A percentile compares a stretch with the other conserved stretches of the same genome.
Evolutionary conservation across 768 basidiomycete genomes (phyloP).

Genomic region (Lentinula boryana): DNA sequence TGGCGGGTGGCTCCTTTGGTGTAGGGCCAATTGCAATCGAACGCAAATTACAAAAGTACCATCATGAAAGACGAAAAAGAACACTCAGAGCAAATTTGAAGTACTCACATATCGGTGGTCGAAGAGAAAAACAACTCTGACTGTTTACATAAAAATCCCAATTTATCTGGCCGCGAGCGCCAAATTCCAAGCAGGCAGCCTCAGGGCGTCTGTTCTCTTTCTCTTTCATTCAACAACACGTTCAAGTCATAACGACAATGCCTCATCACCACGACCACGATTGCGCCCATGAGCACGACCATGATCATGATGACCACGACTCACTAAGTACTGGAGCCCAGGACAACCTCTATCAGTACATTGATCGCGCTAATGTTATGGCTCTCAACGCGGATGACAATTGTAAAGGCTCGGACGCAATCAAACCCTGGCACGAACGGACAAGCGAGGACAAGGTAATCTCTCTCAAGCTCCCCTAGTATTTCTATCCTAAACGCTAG

Average conservation of each 20-base stretch:
- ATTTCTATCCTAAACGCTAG: constrained; percentile 1
- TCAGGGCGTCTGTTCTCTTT: not conserved
- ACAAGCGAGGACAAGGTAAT: constrained; percentile 64
- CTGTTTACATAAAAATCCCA: too few relatives aligned
- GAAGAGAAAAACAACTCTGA: too few relatives aligned
- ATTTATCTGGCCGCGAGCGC: too few relatives aligned
- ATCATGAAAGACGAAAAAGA: constrained; percentile 30
- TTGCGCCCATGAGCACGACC: constrained; percentile 52
- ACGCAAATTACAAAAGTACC: constrained; percentile 83
- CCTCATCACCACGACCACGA: constrained; percentile 50
- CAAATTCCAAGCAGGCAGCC: too few relatives aligned
- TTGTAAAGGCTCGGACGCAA: constrained; percentile 44
- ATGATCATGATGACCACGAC: constrained; percentile 52
- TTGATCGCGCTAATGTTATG: constrained; percentile 76
- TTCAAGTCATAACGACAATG: constrained; percentile 25
- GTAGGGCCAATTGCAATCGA: constrained; percentile 56
- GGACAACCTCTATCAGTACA: constrained; percentile 68
- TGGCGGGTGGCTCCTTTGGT: constrained; percentile 76
- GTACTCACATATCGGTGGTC: not conserved
- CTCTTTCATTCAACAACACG: not conserved
- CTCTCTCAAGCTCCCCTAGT: not conserved
- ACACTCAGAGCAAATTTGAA: not conserved
- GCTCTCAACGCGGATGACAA: constrained; percentile 60
- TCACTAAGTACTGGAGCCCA: constrained; percentile 41
- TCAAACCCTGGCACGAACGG: constrained; percentile 86